These are phyloP conservation scores for Waltergamsia citrina DNA, from an alignment of 2,329 filamentous ascomycete genomes.

Conservation along the genomic window DNA sequence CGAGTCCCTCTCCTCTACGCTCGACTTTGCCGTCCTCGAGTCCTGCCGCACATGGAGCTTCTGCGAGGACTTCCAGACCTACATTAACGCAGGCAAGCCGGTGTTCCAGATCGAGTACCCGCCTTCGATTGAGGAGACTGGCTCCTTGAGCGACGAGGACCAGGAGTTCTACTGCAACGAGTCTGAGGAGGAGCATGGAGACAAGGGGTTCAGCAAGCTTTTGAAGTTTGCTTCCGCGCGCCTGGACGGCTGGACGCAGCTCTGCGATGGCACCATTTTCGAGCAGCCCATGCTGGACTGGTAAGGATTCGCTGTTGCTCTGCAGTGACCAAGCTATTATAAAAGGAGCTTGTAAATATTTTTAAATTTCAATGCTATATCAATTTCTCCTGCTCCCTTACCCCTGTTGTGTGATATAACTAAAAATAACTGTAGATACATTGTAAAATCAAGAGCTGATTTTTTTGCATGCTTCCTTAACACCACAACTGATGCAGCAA, in stretches of 20 bases:
- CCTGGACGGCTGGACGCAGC: conserved; percentile 22
- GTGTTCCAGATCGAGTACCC: conserved; percentile 25
- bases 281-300: conserved; percentile 12
- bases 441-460: background rate
- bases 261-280: conserved; percentile 15
- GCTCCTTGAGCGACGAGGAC: conserved; percentile 13
- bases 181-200: conserved; percentile 9
- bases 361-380: too few relatives aligned
- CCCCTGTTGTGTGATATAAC: too few relatives aligned
- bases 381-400: too few relatives aligned
- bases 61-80: conserved; percentile 18
- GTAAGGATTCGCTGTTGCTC: conserved; percentile 6
- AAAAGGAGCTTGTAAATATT: too few relatives aligned
- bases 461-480: background rate
- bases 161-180: conserved; percentile 14
- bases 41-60: conserved; percentile 20
- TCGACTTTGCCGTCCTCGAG: conserved; percentile 25
- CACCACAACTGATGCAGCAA: background rate
- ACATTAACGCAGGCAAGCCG: conserved; percentile 17
- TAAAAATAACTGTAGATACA: too few relatives aligned
- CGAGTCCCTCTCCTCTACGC: conserved; percentile 10
- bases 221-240: conserved; percentile 20
- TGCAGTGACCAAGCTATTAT: too few relatives aligned
- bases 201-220: conserved; percentile 20
- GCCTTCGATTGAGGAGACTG: conserved; percentile 12